These are phyloP conservation scores for Dorcoceras hygrometricum DNA, from an alignment of 257 asterid species.

Conservation along the genomic window DNA sequence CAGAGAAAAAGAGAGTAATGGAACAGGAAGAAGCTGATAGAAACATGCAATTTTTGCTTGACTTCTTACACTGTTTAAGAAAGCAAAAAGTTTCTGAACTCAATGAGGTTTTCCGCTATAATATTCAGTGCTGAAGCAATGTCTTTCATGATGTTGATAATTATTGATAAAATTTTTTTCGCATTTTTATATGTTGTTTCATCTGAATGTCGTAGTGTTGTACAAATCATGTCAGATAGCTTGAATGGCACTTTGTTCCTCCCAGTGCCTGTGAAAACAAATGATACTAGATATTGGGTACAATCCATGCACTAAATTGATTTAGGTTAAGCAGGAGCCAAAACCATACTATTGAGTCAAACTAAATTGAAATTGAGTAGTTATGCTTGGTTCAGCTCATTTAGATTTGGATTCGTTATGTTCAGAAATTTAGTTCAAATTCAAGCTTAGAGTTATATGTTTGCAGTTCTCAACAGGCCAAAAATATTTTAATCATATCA, in stretches of 20 bases:
- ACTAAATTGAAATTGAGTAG: neutral
- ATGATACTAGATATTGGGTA: conserved; percentile 5
- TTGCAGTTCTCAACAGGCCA: no score
- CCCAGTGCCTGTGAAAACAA: conserved; percentile 7
- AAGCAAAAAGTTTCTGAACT: conserved; percentile 64
- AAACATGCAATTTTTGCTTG: conserved; percentile 71
- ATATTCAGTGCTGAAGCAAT: neutral
- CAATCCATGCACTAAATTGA: neutral
- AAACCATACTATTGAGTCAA: conserved; percentile 1
- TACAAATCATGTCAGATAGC: conserved; percentile 13
- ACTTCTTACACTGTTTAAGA: conserved; percentile 61
- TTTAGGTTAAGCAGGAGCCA: conserved; percentile 4
- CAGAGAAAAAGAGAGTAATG: conserved; percentile 67
- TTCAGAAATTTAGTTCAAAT: neutral
- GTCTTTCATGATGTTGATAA: conserved; percentile 9
- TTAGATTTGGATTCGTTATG: neutral
- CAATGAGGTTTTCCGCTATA: conserved; percentile 49
- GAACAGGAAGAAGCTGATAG: conserved; percentile 88
- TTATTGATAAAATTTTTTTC: conserved; percentile 4
- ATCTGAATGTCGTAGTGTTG: conserved; percentile 1
- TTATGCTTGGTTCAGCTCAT: neutral
- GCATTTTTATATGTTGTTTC: neutral
- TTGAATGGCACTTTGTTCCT: conserved; percentile 1
- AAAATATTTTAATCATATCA: no score
- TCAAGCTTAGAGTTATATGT: no score